These are phyloP conservation scores for Solanum pinnatisectum DNA, from an alignment of 257 asterid species.

Conservation along the genomic window DNA sequence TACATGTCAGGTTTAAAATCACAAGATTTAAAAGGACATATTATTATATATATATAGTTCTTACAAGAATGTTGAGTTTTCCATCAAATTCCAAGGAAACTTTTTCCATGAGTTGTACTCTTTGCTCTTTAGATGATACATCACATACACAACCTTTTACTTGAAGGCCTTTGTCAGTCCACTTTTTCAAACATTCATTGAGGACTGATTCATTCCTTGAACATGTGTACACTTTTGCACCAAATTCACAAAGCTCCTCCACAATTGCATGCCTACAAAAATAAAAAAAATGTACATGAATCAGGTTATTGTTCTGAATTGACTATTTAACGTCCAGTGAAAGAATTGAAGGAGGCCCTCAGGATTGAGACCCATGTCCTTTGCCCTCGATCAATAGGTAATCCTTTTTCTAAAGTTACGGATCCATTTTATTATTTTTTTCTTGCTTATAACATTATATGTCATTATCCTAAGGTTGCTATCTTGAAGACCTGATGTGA, in stretches of 20 bases:
- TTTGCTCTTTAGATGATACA: conserved; percentile 25
- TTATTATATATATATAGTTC: background rate
- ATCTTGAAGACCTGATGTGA: no score
- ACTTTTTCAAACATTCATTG: conserved; percentile 32
- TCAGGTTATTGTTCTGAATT: no score
- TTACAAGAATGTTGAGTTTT: conserved; percentile 52
- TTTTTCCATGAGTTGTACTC: conserved; percentile 27
- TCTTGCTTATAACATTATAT: no score
- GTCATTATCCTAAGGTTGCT: no score
- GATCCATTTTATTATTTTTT: no score
- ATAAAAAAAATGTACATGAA: no score
- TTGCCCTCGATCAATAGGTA: no score
- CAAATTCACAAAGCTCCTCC: conserved; percentile 57
- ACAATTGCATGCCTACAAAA: conserved; percentile 41
- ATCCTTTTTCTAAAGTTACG: no score
- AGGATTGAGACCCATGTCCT: no score
- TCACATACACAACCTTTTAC: conserved; percentile 48
- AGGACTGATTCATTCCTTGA: conserved; percentile 37
- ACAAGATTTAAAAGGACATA: no score
- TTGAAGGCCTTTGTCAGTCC: conserved; percentile 49
- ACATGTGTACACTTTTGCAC: conserved; percentile 55
- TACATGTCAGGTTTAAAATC: no score
- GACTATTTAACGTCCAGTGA: no score
- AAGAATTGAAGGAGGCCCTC: background rate
- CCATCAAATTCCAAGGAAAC: conserved; percentile 45